Conservation (phyloP, 2,329 filamentous ascomycete species). For the Bipolaris oryzae region DNA sequence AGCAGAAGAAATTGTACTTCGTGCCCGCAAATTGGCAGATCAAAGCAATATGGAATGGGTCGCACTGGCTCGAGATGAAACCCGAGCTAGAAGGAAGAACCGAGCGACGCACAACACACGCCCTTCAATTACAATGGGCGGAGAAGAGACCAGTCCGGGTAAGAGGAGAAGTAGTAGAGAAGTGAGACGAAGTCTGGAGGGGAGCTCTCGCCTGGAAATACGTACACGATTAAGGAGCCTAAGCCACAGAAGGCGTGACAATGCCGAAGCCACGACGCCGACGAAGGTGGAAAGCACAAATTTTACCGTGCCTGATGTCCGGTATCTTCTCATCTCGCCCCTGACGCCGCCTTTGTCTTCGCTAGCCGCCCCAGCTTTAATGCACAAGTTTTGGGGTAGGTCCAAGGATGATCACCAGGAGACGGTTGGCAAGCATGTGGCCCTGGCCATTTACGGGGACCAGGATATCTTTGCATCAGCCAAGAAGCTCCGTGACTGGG, state of each 20-base stretch:
- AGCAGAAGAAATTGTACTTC: constrained; percentile 71
- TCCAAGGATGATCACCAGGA: constrained; percentile 19
- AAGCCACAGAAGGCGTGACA: constrained; percentile 30
- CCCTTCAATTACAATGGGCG: constrained; percentile 50
- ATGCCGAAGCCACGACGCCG: constrained; percentile 11
- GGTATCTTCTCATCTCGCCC: constrained; percentile 56
- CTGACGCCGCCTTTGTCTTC: constrained; percentile 53
- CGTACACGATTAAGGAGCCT: constrained; percentile 34
- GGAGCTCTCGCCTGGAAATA: constrained; percentile 45
- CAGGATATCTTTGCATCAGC: constrained; percentile 74
- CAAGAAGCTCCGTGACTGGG: constrained; percentile 71
- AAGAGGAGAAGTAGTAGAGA: constrained; percentile 52
- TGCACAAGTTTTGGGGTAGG: constrained; percentile 36
- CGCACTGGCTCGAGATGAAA: constrained; percentile 27
- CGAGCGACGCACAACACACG: constrained; percentile 27
- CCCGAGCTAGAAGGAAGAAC: constrained; percentile 36
- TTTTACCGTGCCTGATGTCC: constrained; percentile 28
- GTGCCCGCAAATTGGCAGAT: constrained; percentile 70
- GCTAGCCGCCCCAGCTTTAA: constrained; percentile 41
- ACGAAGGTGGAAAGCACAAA: constrained; percentile 1
- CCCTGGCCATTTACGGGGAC: constrained; percentile 76
- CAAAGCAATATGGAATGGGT: constrained; percentile 62
- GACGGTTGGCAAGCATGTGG: constrained; percentile 44
- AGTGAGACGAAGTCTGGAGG: constrained; percentile 39
- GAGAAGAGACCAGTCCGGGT: constrained; percentile 54